Evolutionary conservation across 352 stramenopile genomes (phyloP), one percentile per base, ranked within the genome.

Genomic region (Phytopythium boreale): DNA sequence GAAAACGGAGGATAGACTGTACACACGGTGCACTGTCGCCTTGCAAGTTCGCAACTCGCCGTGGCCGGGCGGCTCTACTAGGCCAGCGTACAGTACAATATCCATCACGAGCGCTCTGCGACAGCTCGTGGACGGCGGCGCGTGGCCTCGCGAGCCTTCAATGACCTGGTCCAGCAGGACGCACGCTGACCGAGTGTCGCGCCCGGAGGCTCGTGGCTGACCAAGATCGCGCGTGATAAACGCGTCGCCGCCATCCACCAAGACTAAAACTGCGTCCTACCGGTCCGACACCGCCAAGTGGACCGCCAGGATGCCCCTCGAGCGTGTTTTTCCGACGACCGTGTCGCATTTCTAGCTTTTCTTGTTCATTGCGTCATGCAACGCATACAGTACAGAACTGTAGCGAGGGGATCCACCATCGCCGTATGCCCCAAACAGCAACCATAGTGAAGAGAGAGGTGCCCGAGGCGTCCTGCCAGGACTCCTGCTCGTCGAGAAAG

Each of bases 241-340:
- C 41, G 41, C 41, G 41, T 26, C 43, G 43, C 43, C n/a, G 43
- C n/a, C 43, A 50, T 50, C 43, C 43, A 26, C 43, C 43, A 50
- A 50, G n/a, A 26, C 19, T 10, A 4, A 8, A 43, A 12, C 9
- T 43, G 34, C 34, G 11, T 39, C 34, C 34, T n/a, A 8, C 15
- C 37, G 43, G 43, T 50, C 43, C 43, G 43, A 26, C n/a, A n/a
- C 6, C 7, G 17, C 43, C 43, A 22, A 50, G 7, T n/a, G 43
- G 43, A 50, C 43, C 43, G 43, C 43, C 43, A 50, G 43, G 43
- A 50, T 15, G 43, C 2, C 43, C 39, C 43, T 4, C 6, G 20
- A 36, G 47, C 47, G 47, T 36, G 47, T 55, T 36, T 55, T 37
- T 55, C 47, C 47, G 47, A 29, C 47, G 47, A 19, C 26, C 47